These are phyloP conservation scores for Phellopilus nigrolimitatus DNA, from an alignment of 1,284 basidiomycete species.

Conservation along the genomic window DNA sequence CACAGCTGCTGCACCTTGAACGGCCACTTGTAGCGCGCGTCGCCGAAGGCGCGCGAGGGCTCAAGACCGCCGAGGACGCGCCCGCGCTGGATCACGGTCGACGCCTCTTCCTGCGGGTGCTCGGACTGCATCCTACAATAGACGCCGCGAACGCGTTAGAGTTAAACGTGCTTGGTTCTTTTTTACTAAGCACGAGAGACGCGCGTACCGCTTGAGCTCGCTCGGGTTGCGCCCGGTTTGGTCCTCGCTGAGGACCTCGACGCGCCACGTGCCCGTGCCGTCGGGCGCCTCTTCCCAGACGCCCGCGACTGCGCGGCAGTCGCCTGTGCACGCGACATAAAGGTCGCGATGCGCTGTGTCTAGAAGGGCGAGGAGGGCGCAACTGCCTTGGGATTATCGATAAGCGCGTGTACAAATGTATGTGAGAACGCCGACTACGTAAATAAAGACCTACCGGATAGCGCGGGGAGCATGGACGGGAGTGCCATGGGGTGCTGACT, in stretches of 20 bases:
- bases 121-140: slow-evolving; percentile 74
- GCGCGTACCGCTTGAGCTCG: slow-evolving; percentile 63
- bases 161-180: not conserved
- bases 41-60: slow-evolving; percentile 92
- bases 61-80: slow-evolving; percentile 91
- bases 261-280: slow-evolving; percentile 63
- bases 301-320: slow-evolving; percentile 94
- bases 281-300: slow-evolving; percentile 71
- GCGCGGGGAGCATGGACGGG: slow-evolving; percentile 72
- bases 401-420: not conserved
- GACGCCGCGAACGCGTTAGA: not conserved
- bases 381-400: slow-evolving; percentile 56
- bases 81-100: slow-evolving; percentile 80
- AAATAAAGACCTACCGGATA: slow-evolving; percentile 49
- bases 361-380: slow-evolving; percentile 80
- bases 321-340: slow-evolving; percentile 90
- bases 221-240: slow-evolving; percentile 91
- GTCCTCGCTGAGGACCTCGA: slow-evolving; percentile 91
- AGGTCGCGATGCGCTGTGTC: slow-evolving; percentile 79
- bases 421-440: too few relatives aligned
- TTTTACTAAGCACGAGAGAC: too few relatives aligned
- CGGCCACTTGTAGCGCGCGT: slow-evolving; percentile 91
- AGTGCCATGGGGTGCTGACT: slow-evolving; percentile 66
- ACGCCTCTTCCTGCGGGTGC: slow-evolving; percentile 80
- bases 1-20: slow-evolving; percentile 69